A percentile compares a stretch with the other conserved stretches of the same genome.
Conservation (phyloP, 805 yeast species). For the Tetrapisispora pingtungensis region DNA sequence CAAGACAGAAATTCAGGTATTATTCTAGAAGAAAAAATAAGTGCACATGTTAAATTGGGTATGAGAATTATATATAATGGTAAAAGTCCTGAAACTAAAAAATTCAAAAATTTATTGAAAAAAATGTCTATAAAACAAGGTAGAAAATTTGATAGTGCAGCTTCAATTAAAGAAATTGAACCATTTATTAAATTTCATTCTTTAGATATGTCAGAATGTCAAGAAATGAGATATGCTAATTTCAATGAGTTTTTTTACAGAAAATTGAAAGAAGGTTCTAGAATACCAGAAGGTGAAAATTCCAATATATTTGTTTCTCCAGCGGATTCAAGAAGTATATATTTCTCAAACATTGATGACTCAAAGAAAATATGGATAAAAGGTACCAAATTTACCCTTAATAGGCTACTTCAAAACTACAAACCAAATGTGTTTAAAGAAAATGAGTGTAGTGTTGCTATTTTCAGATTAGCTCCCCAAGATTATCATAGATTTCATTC, state of each 20-base stretch:
- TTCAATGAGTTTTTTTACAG: slow-evolving; percentile 90
- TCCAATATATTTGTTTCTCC: slow-evolving; percentile 54
- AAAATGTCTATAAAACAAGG: slow-evolving; percentile 76
- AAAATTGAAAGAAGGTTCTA: slow-evolving; percentile 55
- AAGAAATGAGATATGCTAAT: slow-evolving; percentile 44
- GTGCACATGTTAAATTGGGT: slow-evolving; percentile 78
- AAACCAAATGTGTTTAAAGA: slow-evolving; percentile 34
- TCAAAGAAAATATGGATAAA: slow-evolving; percentile 86
- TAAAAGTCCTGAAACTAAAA: slow-evolving; percentile 45
- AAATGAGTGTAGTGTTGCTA: slow-evolving; percentile 50
- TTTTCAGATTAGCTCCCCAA: slow-evolving; percentile 91
- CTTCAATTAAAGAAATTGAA: slow-evolving; percentile 55
- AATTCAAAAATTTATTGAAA: slow-evolving; percentile 50
- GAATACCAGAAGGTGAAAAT: slow-evolving; percentile 54
- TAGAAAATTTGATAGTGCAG: slow-evolving; percentile 61
- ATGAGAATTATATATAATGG: slow-evolving; percentile 77
- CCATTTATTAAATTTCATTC: slow-evolving; percentile 76
- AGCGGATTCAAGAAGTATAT: slow-evolving; percentile 81
- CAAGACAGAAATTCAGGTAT: slow-evolving; percentile 87
- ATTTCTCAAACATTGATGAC: slow-evolving; percentile 44
- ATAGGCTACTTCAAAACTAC: slow-evolving; percentile 37
- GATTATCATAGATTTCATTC: slow-evolving; percentile 91
- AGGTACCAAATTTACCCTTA: slow-evolving; percentile 63
- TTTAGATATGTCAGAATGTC: slow-evolving; percentile 67
- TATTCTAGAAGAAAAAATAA: slow-evolving; percentile 88